Evolutionary conservation across 2,329 filamentous ascomycete species (phyloP), one percentile per base, ranked within the genome.

Genomic region (Fusarium dlaminii): DNA sequence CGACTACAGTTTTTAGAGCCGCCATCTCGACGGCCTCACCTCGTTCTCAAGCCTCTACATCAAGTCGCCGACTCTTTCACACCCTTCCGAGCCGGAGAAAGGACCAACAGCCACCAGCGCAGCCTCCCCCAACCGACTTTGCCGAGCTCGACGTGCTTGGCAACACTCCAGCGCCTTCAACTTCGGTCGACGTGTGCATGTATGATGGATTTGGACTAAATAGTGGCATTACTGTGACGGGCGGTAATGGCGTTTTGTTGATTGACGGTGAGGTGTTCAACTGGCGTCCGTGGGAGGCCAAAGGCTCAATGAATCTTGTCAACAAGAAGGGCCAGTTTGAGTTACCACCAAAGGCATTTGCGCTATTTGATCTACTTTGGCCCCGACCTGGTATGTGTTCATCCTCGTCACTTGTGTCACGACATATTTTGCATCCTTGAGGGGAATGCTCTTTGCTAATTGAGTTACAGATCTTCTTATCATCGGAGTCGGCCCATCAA

Each of bases 301-400:
- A 82, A 75, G 79, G 82, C 58, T 80, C 79, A 57, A 83, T 80
- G 82, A 83, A 79, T 77, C 83, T 97, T 77, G 80, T 92, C 63
- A 97, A 98, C 82, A 83, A 82, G 52, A 95, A 93, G 82, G 93
- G 94, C 1, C 93, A 97, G 81, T 95, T 94, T 86, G 94, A 97
- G 76, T 87, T 96, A 34, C 86, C 87, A 9, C 86, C 89, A 63
- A 88, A 90, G 70, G 90, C 89, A 20, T 95, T 96, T 88, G 94
- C 92, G 6, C 76, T 97, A 48, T 84, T 98, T 81, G 90, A 91
- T 56, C 77, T 96, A 70, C 85, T 97, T 32, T 97, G 94, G 93
- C 96, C 96, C 66, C 92, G 96, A 81, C 96, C 96, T 79, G 94
- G 94, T 97, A 84, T 69, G 90, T 86, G 5, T 34, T 29, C n/a